These are phyloP conservation scores for Dryas alaskensis DNA, from an alignment of 306 rosid genomes.

Conservation along the genomic window DNA sequence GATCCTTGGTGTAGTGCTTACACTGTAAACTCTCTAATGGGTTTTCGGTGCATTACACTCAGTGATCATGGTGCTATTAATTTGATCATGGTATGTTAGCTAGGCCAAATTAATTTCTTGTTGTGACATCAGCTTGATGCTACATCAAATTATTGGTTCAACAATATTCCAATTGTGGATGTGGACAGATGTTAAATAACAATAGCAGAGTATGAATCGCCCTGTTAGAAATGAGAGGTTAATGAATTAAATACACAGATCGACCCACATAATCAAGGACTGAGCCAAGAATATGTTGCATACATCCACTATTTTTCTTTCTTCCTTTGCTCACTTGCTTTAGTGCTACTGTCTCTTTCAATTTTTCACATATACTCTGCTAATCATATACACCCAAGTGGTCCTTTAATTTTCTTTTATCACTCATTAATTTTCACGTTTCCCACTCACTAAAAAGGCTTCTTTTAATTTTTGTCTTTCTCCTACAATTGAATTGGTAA, in stretches of 20 bases:
- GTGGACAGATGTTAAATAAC: constrained; percentile 15
- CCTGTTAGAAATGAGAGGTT: constrained; percentile 11
- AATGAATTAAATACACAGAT: constrained; percentile 3
- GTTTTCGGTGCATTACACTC: constrained; percentile 21
- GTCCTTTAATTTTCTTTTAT: constrained; percentile 5
- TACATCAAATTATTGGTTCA: constrained; percentile 31
- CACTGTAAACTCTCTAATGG: constrained; percentile 30
- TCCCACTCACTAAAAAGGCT: too few relatives aligned
- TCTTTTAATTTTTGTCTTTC: too few relatives aligned
- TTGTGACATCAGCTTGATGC: constrained; percentile 33
- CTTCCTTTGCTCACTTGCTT: constrained; percentile 24
- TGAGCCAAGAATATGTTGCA: constrained; percentile 12
- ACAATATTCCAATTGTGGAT: constrained; percentile 24
- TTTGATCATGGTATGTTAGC: constrained; percentile 15
- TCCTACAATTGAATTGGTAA: too few relatives aligned
- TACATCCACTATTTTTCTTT: constrained; percentile 21
- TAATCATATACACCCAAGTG: constrained; percentile 14
- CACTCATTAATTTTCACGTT: neutral
- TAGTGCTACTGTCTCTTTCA: constrained; percentile 36
- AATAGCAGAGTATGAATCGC: constrained; percentile 8
- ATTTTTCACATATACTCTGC: constrained; percentile 33
- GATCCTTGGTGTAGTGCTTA: constrained; percentile 25
- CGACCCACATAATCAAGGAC: constrained; percentile 28
- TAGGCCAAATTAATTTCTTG: constrained; percentile 9
- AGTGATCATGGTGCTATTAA: neutral